These are phyloP conservation scores for Aureobasidium mangrovei DNA, from an alignment of 2,329 filamentous ascomycete genomes.

Conservation along the genomic window DNA sequence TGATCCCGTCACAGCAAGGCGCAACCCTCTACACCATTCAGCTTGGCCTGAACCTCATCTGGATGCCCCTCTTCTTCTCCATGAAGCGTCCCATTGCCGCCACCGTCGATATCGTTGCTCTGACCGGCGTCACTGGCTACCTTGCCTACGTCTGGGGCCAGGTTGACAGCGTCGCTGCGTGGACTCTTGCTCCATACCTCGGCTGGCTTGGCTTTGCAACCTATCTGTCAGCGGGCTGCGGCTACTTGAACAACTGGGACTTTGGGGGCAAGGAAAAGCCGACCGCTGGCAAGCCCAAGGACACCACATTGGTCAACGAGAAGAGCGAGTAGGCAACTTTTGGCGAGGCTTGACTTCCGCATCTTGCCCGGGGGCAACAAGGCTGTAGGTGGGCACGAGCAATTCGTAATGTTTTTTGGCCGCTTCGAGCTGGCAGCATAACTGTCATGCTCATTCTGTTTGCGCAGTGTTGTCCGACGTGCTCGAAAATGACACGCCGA, in stretches of 20 bases:
- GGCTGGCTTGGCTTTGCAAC: slow-evolving; percentile 82
- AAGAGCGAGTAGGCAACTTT: slow-evolving; percentile 14
- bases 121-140: slow-evolving; percentile 64
- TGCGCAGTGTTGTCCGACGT: slow-evolving; percentile 5
- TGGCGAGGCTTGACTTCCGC: not conserved
- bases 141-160: slow-evolving; percentile 67
- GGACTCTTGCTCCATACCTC: slow-evolving; percentile 70
- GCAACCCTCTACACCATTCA: slow-evolving; percentile 80
- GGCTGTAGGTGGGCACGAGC: not conserved
- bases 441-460: slow-evolving; percentile 10
- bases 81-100: slow-evolving; percentile 64
- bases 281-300: slow-evolving; percentile 3
- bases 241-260: slow-evolving; percentile 35
- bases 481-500: not conserved
- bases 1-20: slow-evolving; percentile 38
- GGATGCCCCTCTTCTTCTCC: slow-evolving; percentile 93
- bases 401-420: slow-evolving; percentile 9
- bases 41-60: slow-evolving; percentile 73
- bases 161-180: slow-evolving; percentile 64
- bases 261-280: slow-evolving; percentile 24
- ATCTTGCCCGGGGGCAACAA: not conserved
- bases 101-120: slow-evolving; percentile 62
- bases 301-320: slow-evolving; percentile 13
- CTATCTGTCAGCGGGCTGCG: slow-evolving; percentile 57
- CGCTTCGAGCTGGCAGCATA: slow-evolving; percentile 9